Evolutionary conservation across 352 stramenopile genomes (phyloP), one percentile per base, ranked within the genome.

Genomic region (Phytopythium oedochilum): DNA sequence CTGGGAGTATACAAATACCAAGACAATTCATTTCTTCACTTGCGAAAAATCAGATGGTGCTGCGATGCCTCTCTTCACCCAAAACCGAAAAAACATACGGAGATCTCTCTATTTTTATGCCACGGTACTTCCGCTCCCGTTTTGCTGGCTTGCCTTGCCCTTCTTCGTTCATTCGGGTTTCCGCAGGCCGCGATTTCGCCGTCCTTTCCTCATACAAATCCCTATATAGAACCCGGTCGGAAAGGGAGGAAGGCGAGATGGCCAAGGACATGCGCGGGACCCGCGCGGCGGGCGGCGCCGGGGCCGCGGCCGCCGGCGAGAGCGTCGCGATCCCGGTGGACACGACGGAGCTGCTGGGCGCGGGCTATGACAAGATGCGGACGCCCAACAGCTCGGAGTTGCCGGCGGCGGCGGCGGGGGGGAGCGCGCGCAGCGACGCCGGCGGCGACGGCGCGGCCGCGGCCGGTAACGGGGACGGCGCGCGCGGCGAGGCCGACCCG

Each of bases 341-440:
- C 51, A 66, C 67, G 40, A 59, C 64, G 32, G 66, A 63, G 34
- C 57, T 78, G 52, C 60, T 83, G 25, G 49, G 60, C 1, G 51
- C 43, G 48, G 63, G 60, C 40, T 89, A 89, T 46, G 79, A 89
- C 67, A 89, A 86, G 43, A 68, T 89, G 45, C 59, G 55, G 51
- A 88, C 79, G 39, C 79, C 79, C 43, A 73, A 68, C 46, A 60
- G 54, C 39, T 64, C 59, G 15, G 73, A 78, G 26, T 49, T 57
- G 31, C 55, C 59, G 22, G 64, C 55, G 0, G 51, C 39, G 20
- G 54, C 59, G 1, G 56, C 54, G 22, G 50, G n/a, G n/a, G n/a
- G 31, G 22, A 48, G 48, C 40, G 50, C 55, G 25, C 46, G 51
- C 22, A 52, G 39, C 15, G 32, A 23, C 25, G 44, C 40, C 28